A percentile compares a stretch with the other conserved stretches of the same genome.
phyloP scores from a whole-genome alignment of 768 basidiomycete genomes.

The Lenzites betulinus region DNA sequence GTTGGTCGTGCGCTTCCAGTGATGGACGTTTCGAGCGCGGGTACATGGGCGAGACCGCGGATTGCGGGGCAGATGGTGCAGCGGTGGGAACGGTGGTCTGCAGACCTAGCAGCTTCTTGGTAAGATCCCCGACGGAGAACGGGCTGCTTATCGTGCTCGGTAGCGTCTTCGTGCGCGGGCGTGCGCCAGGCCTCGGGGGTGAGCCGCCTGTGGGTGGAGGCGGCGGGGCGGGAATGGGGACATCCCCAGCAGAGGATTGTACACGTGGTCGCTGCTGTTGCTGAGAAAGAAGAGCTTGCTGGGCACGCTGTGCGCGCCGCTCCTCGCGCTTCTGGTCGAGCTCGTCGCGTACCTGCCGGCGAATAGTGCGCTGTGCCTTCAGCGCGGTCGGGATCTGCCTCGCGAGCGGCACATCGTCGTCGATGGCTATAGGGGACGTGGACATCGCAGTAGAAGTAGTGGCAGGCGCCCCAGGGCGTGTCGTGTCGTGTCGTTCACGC shows the following conservation, averaged over 20 bases:
- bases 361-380: slow-evolving; percentile 78
- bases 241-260: slow-evolving; percentile 32
- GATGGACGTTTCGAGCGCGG: slow-evolving; percentile 19
- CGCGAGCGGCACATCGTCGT: slow-evolving; percentile 86
- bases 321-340: slow-evolving; percentile 52
- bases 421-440: slow-evolving; percentile 25
- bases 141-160: slow-evolving; percentile 39
- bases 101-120: slow-evolving; percentile 56
- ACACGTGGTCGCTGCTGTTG: slow-evolving; percentile 10
- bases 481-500: slow-evolving; percentile 16
- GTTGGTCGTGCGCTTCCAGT: slow-evolving; percentile 2
- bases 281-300: slow-evolving; percentile 16
- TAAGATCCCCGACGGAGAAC: slow-evolving; percentile 61
- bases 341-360: slow-evolving; percentile 70
- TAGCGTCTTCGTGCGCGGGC: slow-evolving; percentile 48
- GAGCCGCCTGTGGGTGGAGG: background rate
- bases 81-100: slow-evolving; percentile 32
- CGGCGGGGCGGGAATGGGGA: slow-evolving; percentile 6
- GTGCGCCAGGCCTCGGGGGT: slow-evolving; percentile 28
- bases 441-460: slow-evolving; percentile 24
- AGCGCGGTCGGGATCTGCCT: slow-evolving; percentile 82
- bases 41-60: slow-evolving; percentile 17
- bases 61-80: slow-evolving; percentile 2
- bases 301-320: slow-evolving; percentile 21
- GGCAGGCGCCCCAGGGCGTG: slow-evolving; percentile 20